Percentiles rank a stretch among this genome's conserved stretches.
Evolutionary conservation across 2,329 filamentous ascomycete genomes (phyloP).

Genomic region (Penicillium sp.): DNA sequence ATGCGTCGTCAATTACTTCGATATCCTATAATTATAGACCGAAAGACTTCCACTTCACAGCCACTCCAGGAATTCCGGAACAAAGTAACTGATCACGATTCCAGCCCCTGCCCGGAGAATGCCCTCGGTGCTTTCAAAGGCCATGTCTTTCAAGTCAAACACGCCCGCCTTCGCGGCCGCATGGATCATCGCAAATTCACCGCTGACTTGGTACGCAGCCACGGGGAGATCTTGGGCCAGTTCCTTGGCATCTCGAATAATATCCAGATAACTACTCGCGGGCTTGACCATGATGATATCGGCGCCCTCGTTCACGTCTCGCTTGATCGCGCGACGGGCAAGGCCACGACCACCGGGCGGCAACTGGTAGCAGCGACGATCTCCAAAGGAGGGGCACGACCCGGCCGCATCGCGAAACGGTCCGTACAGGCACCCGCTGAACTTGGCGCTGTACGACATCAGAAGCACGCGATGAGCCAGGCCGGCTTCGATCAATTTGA

Average conservation of each 20-base stretch:
- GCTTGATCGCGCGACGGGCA: slow-evolving; percentile 81
- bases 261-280: slow-evolving; percentile 91
- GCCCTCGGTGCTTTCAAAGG: slow-evolving; percentile 88
- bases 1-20: not conserved
- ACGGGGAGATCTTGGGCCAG: slow-evolving; percentile 87
- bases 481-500: slow-evolving; percentile 93
- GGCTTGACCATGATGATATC: slow-evolving; percentile 99
- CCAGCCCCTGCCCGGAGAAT: slow-evolving; percentile 90
- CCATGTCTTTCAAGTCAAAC: slow-evolving; percentile 92
- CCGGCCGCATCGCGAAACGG: slow-evolving; percentile 96
- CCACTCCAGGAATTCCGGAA: slow-evolving; percentile 71
- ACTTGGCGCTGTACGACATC: slow-evolving; percentile 98
- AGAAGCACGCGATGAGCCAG: slow-evolving; percentile 87
- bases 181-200: slow-evolving; percentile 97
- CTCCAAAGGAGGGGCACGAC: slow-evolving; percentile 85
- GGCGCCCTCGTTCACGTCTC: slow-evolving; percentile 89
- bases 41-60: slow-evolving; percentile 30
- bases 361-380: slow-evolving; percentile 94
- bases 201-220: slow-evolving; percentile 94
- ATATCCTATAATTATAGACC: not conserved
- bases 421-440: slow-evolving; percentile 92
- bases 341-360: slow-evolving; percentile 89
- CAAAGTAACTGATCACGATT: slow-evolving; percentile 93
- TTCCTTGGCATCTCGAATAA: slow-evolving; percentile 96
- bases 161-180: slow-evolving; percentile 93